Percentiles rank a stretch among this genome's conserved stretches.
phyloP scores from a whole-genome alignment of 2,329 filamentous ascomycete genomes.

The Aspergillus tubingensis region DNA sequence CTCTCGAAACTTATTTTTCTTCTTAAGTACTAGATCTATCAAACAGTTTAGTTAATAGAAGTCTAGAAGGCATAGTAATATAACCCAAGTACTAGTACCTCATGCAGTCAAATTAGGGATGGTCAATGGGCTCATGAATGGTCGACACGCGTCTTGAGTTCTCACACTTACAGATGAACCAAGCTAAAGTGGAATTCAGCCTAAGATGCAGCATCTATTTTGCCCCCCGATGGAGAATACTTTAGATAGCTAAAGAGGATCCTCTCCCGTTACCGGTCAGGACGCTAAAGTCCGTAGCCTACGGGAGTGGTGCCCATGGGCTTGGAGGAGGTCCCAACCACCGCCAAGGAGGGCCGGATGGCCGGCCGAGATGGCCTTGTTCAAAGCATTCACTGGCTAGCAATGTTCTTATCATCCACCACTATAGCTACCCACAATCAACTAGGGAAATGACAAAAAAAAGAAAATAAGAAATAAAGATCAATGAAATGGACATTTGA shows the following conservation, averaged over 20 bases:
- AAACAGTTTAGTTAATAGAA: no score
- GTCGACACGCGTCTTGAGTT: neutral
- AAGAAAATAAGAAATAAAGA: neutral
- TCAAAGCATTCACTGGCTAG: neutral
- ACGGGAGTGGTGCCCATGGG: conserved; percentile 9
- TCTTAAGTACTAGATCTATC: no score
- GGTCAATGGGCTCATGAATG: neutral
- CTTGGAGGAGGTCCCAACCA: conserved; percentile 12
- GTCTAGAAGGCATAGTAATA: neutral
- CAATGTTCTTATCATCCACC: neutral
- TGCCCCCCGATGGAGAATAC: neutral
- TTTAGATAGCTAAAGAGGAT: neutral
- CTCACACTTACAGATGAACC: neutral
- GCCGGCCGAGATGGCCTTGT: conserved; percentile 18
- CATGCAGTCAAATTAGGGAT: neutral
- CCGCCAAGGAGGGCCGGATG: conserved; percentile 19
- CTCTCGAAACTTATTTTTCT: neutral
- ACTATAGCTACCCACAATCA: neutral
- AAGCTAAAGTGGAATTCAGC: conserved; percentile 3
- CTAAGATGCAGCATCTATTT: neutral
- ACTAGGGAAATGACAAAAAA: neutral
- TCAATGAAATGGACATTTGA: neutral
- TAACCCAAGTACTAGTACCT: neutral
- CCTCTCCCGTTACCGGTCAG: neutral
- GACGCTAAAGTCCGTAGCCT: neutral